Base-by-base conservation (phyloP, 306 rosid genomes). In the Cucurbita moschata region DNA sequence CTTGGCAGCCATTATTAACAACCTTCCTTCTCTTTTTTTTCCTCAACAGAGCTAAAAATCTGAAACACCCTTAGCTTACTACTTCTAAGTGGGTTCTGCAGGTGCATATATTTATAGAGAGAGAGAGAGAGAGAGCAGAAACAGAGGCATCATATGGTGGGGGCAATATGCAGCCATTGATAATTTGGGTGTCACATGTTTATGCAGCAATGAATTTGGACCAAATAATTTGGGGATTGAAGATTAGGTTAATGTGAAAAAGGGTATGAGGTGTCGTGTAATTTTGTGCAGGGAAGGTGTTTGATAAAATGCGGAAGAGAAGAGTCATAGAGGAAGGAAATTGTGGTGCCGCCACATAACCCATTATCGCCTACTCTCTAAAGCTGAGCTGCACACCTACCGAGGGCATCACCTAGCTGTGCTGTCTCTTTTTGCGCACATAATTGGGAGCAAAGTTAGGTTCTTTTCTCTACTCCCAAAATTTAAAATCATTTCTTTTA, bases 1-100 rank as follows among this genome's bases (percentile, higher is more conserved):
- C 11, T 46, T 44, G 11, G 43, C 21, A 47, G 84, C 88, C 94
- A 88, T 87, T 18, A n/a, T 77, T 76, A 7, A 47, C 10, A 65
- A 42, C 71, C 30, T 30, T 30, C 35, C 37, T 37, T 35, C 4
- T 56, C 38, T 56, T 2, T 1, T 50, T 21, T 6, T 66, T 8
- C 39, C 70, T 44, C 26, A 66, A 66, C 52, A 65, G 43, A 18
- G 16, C 40, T 8, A 26, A 60, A 26, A 60, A 21, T 7, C 11
- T 8, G 15, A 68, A 68, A 68, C 18, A 26, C 23, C 8, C 16
- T 38, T 30, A 30, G 35, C 35, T 70, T 50, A 26, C 2, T 15
- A 44, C 15, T 50, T 70, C 19, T 69, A 43, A 21, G 7, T 21
- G 0, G 21, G 40, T 26, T 26, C 5, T 46, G 13, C 7, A 69